These are phyloP conservation scores for Azolla pinnata DNA, from an alignment of 75 land plant genomes.

Conservation along the genomic window DNA sequence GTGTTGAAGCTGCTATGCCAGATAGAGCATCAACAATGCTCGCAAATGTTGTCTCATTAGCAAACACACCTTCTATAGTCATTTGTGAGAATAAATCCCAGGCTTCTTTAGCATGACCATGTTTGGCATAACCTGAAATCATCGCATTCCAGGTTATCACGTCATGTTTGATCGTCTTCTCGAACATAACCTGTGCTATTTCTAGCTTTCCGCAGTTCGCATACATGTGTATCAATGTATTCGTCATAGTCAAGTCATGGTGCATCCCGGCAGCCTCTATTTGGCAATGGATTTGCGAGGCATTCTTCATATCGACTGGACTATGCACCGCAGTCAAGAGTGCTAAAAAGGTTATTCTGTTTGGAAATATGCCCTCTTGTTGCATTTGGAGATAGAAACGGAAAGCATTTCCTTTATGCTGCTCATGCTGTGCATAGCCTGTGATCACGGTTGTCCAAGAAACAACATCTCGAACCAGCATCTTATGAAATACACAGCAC, in stretches of 20 bases:
- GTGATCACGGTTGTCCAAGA: conserved; percentile 32
- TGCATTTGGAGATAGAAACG: background rate
- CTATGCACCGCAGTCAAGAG: background rate
- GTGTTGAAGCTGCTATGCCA: background rate
- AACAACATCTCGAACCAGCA: conserved; percentile 21
- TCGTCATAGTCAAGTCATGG: background rate
- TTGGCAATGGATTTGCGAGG: background rate
- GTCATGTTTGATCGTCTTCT: background rate
- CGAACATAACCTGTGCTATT: conserved; percentile 6
- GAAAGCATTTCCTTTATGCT: background rate
- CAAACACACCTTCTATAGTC: background rate
- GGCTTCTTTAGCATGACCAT: conserved; percentile 11
- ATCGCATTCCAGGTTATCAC: conserved; percentile 9
- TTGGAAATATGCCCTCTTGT: background rate
- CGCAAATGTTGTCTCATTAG: conserved; percentile 2
- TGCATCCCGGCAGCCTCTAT: background rate
- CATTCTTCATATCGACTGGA: background rate
- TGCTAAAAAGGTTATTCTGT: background rate
- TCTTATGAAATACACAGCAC: conserved; percentile 14
- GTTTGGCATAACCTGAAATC: conserved; percentile 7
- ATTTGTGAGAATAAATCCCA: background rate
- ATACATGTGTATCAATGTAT: background rate
- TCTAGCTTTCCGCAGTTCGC: background rate
- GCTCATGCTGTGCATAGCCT: conserved; percentile 15
- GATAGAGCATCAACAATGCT: conserved; percentile 8